Evolutionary conservation across 331 rosid genomes (phyloP).

Genomic region (Malus hybrid): DNA sequence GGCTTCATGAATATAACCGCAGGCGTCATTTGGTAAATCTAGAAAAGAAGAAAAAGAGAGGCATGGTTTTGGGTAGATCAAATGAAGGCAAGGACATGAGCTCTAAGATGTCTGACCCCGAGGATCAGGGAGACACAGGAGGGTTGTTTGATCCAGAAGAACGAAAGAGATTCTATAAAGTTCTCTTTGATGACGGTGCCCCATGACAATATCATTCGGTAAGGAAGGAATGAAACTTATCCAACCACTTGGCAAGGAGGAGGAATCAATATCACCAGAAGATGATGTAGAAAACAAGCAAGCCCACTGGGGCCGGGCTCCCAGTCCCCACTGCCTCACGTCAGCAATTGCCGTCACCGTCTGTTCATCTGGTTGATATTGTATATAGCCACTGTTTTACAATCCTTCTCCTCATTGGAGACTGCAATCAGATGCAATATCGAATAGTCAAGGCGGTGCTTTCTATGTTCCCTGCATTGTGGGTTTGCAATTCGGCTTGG

Average conservation of each 20-base stretch:
- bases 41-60: conserved; percentile 57
- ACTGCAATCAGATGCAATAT: conserved; percentile 60
- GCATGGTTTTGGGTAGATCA: conserved; percentile 37
- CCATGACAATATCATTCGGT: conserved; percentile 51
- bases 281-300: conserved; percentile 25
- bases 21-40: conserved; percentile 39
- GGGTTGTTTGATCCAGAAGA: conserved; percentile 83
- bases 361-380: conserved; percentile 68
- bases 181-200: conserved; percentile 66
- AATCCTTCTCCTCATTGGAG: conserved; percentile 74
- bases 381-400: conserved; percentile 68
- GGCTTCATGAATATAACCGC: conserved; percentile 79
- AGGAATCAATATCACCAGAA: conserved; percentile 4
- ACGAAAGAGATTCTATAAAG: conserved; percentile 74
- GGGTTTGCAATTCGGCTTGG: conserved; percentile 60
- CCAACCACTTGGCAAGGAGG: conserved; percentile 38
- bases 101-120: conserved; percentile 21
- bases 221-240: conserved; percentile 75
- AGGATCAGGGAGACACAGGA: conserved; percentile 37
- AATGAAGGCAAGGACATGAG: conserved; percentile 25
- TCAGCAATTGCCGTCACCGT: conserved; percentile 61
- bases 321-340: conserved; percentile 50
- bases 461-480: conserved; percentile 65
- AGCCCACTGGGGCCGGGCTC: conserved; percentile 53
- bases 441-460: conserved; percentile 48